Evolutionary conservation across 257 asterid genomes (phyloP).

Genomic region (Solanum microdontum): DNA sequence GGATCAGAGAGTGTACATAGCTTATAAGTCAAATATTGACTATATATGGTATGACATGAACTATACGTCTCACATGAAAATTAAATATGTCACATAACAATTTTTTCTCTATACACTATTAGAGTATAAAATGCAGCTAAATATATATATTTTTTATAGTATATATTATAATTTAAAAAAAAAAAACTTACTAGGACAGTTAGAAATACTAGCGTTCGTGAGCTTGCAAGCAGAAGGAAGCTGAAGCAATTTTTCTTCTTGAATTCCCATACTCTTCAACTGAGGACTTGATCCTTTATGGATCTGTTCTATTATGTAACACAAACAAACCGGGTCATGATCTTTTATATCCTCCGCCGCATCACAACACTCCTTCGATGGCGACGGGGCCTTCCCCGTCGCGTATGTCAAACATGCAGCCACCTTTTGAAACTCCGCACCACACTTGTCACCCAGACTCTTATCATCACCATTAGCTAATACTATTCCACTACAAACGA

Average conservation of each 20-base stretch:
- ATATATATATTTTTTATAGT: not conserved
- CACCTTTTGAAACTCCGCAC: conserved; percentile 42
- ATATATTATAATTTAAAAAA: not conserved
- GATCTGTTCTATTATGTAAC: conserved; percentile 63
- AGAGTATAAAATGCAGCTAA: not conserved
- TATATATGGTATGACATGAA: not conserved
- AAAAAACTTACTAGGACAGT: conserved; percentile 65
- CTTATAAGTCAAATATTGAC: not conserved
- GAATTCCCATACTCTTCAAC: conserved; percentile 60
- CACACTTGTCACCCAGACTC: conserved; percentile 14
- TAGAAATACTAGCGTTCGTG: conserved; percentile 38
- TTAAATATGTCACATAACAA: not conserved
- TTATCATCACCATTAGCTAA: not conserved
- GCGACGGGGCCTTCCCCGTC: conserved; percentile 48
- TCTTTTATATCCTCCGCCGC: conserved; percentile 43
- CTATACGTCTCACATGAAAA: not conserved
- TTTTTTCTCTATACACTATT: not conserved
- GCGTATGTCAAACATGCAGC: conserved; percentile 51
- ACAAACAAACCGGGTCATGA: conserved; percentile 54
- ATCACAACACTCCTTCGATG: conserved; percentile 62
- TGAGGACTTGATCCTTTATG: conserved; percentile 52
- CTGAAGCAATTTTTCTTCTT: conserved; percentile 66
- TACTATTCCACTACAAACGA: not conserved
- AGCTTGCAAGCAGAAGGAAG: conserved; percentile 64
- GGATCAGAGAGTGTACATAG: too few species aligned